These are phyloP conservation scores for Neonectria neomacrospora DNA, from an alignment of 2,329 filamentous ascomycete genomes.

Conservation along the genomic window DNA sequence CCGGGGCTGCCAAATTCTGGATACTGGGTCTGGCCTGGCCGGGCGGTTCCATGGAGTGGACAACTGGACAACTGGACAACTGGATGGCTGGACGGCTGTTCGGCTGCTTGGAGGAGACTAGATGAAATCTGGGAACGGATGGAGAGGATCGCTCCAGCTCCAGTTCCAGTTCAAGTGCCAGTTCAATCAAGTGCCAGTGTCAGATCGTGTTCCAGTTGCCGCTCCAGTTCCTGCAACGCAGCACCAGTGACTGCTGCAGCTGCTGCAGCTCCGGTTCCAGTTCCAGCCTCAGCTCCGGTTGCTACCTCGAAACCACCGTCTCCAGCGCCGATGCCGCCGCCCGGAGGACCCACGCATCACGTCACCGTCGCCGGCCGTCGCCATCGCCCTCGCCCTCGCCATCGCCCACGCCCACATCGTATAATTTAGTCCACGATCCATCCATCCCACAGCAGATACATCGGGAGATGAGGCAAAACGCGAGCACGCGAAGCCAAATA, in stretches of 20 bases:
- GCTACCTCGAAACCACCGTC: background rate
- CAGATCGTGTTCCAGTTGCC: background rate
- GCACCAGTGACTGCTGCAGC: background rate
- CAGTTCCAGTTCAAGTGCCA: background rate
- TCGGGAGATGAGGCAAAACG: conserved; percentile 1
- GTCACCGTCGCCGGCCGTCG: background rate
- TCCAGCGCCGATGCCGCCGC: background rate
- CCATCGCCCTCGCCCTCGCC: too few relatives aligned
- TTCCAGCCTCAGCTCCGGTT: background rate
- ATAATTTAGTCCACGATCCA: background rate
- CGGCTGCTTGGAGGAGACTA: background rate
- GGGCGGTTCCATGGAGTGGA: background rate
- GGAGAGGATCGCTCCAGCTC: conserved; percentile 1
- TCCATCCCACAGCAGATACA: background rate
- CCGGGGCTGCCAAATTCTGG: conserved; percentile 4
- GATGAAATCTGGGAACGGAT: conserved; percentile 6
- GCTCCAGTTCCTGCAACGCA: background rate
- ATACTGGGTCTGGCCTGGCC: background rate
- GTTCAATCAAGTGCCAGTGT: too few relatives aligned
- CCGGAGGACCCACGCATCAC: conserved; percentile 4
- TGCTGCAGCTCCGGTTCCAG: background rate
- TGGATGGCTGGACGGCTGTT: background rate
- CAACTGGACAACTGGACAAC: background rate
- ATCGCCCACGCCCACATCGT: too few relatives aligned
- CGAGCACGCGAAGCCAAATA: conserved; percentile 1